Percentiles rank a stretch among this genome's conserved stretches.
These are phyloP conservation scores for Schizochytrium sp. DNA, from an alignment of 108 stramenopile species.

Conservation along the genomic window DNA sequence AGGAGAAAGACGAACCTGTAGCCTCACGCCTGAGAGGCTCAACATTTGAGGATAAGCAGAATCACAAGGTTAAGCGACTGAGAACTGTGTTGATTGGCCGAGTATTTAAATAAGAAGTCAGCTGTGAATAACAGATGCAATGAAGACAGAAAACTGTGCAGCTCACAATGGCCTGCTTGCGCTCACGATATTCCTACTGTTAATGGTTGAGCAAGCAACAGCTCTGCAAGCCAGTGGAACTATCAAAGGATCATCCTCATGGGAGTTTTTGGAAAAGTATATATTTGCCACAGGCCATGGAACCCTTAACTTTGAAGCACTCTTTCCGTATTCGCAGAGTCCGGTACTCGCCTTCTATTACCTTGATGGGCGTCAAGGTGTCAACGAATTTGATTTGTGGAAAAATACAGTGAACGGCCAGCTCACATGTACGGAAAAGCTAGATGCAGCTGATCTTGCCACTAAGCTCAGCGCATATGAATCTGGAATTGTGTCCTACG, in stretches of 20 bases:
- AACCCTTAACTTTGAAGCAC: neutral
- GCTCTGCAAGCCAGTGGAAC: neutral
- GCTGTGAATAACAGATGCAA: too few species aligned
- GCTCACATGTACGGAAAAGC: constrained; percentile 41
- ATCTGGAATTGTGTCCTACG: neutral
- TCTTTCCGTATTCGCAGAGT: neutral
- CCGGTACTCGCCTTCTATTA: constrained; percentile 12
- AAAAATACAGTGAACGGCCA: neutral
- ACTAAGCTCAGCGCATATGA: neutral
- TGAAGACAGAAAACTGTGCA: neutral
- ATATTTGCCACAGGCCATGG: neutral
- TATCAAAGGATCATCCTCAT: neutral
- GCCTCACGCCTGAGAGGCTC: too few species aligned
- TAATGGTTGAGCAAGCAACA: too few species aligned
- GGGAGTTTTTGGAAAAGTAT: constrained; percentile 19
- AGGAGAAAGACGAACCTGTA: too few species aligned
- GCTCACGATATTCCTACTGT: too few species aligned
- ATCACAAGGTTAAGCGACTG: too few species aligned
- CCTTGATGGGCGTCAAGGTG: neutral
- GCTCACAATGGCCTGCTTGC: neutral
- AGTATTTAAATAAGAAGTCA: too few species aligned
- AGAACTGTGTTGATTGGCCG: too few species aligned
- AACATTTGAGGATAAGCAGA: too few species aligned
- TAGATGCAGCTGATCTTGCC: neutral
- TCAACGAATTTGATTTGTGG: constrained; percentile 20